phyloP scores from a whole-genome alignment of 371 early-diverging fungal species.

The Amoeboaphelidium occidentale region DNA sequence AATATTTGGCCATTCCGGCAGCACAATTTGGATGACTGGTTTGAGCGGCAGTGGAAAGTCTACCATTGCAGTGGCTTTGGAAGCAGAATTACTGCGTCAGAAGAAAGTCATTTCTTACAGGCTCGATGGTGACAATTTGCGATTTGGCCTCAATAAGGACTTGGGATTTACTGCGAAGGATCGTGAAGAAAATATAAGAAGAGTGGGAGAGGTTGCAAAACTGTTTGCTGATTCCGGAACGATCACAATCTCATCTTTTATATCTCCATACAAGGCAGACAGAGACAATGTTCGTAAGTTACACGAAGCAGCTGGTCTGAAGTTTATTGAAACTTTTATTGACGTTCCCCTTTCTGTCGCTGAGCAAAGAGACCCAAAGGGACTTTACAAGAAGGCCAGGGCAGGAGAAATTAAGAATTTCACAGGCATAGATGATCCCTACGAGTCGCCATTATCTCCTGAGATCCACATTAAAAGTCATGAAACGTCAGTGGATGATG shows the following conservation, averaged over 20 bases:
- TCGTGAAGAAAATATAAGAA: constrained; percentile 74
- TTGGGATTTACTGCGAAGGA: constrained; percentile 64
- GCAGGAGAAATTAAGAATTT: constrained; percentile 78
- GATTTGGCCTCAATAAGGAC: constrained; percentile 82
- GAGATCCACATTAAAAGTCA: constrained; percentile 65
- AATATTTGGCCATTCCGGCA: constrained; percentile 47
- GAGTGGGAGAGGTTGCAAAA: constrained; percentile 72
- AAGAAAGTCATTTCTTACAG: constrained; percentile 46
- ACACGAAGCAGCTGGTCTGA: constrained; percentile 42
- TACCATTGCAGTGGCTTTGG: constrained; percentile 66
- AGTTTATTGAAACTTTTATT: constrained; percentile 57
- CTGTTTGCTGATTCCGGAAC: constrained; percentile 62
- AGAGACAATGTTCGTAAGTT: constrained; percentile 51
- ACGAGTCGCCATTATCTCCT: constrained; percentile 56
- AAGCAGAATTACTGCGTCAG: constrained; percentile 45
- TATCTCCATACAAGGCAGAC: constrained; percentile 61
- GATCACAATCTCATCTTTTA: constrained; percentile 65
- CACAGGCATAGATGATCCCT: constrained; percentile 77
- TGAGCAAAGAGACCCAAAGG: constrained; percentile 80
- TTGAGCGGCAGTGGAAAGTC: constrained; percentile 84
- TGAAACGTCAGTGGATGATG: constrained; percentile 28
- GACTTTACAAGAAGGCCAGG: constrained; percentile 81
- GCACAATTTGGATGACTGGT: constrained; percentile 79
- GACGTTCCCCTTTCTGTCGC: constrained; percentile 67
- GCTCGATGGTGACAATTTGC: constrained; percentile 83